Base-by-base conservation (phyloP, 1,139 yeast genomes). In the Taphrina wiesneri region DNA sequence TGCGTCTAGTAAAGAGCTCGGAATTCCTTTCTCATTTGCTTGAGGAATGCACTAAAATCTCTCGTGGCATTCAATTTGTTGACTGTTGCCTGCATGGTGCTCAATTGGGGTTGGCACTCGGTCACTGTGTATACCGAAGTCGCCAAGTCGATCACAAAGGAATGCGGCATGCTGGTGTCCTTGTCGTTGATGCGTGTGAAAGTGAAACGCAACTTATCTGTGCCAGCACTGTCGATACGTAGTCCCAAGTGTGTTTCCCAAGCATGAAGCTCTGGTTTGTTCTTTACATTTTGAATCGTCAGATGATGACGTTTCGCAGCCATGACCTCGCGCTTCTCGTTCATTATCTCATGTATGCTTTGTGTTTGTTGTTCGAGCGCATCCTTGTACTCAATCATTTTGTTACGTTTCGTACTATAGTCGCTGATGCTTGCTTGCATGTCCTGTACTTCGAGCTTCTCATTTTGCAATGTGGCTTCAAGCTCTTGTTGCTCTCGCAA, bases 31-130 rank as follows among this genome's bases (percentile, higher is more conserved):
- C 45, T 96, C 93, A 0, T 82, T 73, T 51, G 71, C 69, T 43
- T 74, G 73, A 60, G 72, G 70, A 43, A 74, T 71, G 17, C 71
- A 70, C 32, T 71, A 68, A 30, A 56, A 68, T 67, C 66, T 65
- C 60, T 59, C 64, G 39, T 75, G 32, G 56, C 67, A 53, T 32
- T 51, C 34, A 65, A 46, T n/a, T 45, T 26, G 2, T 43, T 30
- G 3, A 67, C 63, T 9, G 46, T 21, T 15, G 45, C 65, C 17
- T 52, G 49, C 28, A 67, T 51, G 81, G 21, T 78, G 0, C 91
- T 87, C 66, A 86, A 88, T 26, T 92, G 90, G 74, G 97, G 97
- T 3, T 75, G 86, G 47, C 81, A 92, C 68, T 84, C 82, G 68
- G 84, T 83, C 69, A 86, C 86, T 71, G 82, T 87, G n/a, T 56